Base-by-base conservation (phyloP, 139 green algal species). In the Raphidocelis subcapitata region DNA sequence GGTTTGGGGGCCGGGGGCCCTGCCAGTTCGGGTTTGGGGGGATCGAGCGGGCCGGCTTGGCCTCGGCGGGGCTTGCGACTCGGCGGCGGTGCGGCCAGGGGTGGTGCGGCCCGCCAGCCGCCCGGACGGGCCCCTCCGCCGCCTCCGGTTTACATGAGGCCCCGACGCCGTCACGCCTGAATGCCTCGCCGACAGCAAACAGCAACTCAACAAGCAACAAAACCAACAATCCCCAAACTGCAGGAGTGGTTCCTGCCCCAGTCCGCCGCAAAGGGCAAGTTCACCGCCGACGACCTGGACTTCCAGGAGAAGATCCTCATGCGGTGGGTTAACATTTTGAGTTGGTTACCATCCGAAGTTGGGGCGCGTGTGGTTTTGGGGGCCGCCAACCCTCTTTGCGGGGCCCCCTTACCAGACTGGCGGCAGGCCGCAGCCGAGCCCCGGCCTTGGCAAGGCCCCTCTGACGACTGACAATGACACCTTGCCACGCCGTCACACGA, bases 221-320 rank as follows among this genome's bases (percentile, higher is more conserved):
- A n/a, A n/a, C n/a, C n/a, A n/a, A n/a, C n/a, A n/a, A n/a, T n/a
- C n/a, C n/a, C n/a, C n/a, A n/a, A n/a, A n/a, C n/a, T n/a, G 49
- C 49, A 57, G 55, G 55, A 62, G 55, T 29, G 55, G n/a, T 62
- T 62, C 26, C 55, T 62, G 24, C n/a, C 55, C 26, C 24, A 62
- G n/a, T 16, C 5, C 26, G n/a, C 16, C 5, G 23, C 29, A 23
- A 47, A 52, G 52, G 80, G 91, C 77, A 74, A 55, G 8, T 97
- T 97, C 76, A 89, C 79, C 20, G 74, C 88, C 3, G 81, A 95
- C 54, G 87, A 79, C 21, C 73, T 99, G 31, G 82, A 89, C 3
- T 99, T 99, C 46, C 95, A 99, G 77, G 77, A 93, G 62, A 97
- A 95, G 72, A 94, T 99, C 47, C 62, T 97, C 41, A 49, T 49